Percentiles rank a stretch among this genome's conserved stretches.
Evolutionary conservation across 2,329 filamentous ascomycete species (phyloP).

Genomic region (Ophiostoma australiae): DNA sequence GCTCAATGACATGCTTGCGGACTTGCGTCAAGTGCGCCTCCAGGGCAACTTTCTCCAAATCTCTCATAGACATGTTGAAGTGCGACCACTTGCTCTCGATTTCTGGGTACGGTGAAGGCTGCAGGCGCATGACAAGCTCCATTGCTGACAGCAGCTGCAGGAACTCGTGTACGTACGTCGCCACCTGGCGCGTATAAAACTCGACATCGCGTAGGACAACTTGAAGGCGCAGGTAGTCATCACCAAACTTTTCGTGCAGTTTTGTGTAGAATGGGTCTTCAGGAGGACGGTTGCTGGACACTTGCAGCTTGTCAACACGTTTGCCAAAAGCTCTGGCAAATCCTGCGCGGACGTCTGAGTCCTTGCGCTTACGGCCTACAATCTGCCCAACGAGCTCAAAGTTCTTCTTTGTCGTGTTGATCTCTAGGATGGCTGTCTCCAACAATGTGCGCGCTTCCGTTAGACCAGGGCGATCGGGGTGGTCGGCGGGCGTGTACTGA

Average conservation of each 20-base stretch:
- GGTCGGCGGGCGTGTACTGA: conserved; percentile 71
- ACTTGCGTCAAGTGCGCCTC: conserved; percentile 65
- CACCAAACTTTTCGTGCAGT: conserved; percentile 79
- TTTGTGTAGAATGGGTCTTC: conserved; percentile 80
- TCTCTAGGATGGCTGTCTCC: conserved; percentile 70
- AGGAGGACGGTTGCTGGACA: conserved; percentile 55
- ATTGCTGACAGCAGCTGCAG: conserved; percentile 75
- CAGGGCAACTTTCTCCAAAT: conserved; percentile 76
- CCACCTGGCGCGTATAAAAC: conserved; percentile 77
- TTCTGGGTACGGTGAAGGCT: conserved; percentile 71
- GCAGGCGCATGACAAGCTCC: conserved; percentile 70
- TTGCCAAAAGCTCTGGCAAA: conserved; percentile 87
- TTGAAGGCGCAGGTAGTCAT: conserved; percentile 87
- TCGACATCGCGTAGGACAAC: conserved; percentile 93
- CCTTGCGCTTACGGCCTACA: conserved; percentile 77
- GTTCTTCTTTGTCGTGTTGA: conserved; percentile 94
- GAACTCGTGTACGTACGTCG: conserved; percentile 75
- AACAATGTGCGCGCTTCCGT: conserved; percentile 47
- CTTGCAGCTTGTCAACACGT: conserved; percentile 75
- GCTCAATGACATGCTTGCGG: conserved; percentile 76
- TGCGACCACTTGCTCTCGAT: conserved; percentile 91
- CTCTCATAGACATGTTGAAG: conserved; percentile 80
- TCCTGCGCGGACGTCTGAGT: conserved; percentile 79
- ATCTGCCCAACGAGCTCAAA: conserved; percentile 89
- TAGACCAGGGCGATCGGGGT: conserved; percentile 73